Base-by-base conservation (phyloP, 306 rosid species). In the Canavalia gladiata region DNA sequence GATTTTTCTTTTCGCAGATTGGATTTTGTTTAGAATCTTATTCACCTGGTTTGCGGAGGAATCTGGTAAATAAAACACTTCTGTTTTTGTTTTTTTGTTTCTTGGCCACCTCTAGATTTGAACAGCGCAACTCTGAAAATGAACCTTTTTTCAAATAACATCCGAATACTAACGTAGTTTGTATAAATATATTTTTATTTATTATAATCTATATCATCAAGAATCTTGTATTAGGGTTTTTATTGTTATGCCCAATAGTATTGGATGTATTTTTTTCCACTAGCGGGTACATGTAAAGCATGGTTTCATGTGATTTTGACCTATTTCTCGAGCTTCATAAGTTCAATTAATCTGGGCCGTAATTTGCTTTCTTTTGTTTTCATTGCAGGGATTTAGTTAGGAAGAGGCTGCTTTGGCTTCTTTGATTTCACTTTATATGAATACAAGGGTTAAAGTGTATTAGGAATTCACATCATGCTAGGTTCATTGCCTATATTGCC, bases 401-500 rank as follows among this genome's bases (percentile, higher is more conserved):
- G 63, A 41, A 12, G 69, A 72, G 63, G 60, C 49, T 62, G 66
- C 29, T 54, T 83, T 73, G 62, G 46, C 35, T 57, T 72, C 66
- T 47, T 66, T 73, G 1, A 10, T 67, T 78, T 66, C 12, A 49
- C 33, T 49, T 65, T 78, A 28, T 55, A 50, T 50, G 83, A 72
- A 47, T 58, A 30, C 66, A 4, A 8, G 18, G 64, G 2, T 64
- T 76, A 12, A 59, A 75, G 63, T 39, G 34, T 78, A 54, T 57
- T 77, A 33, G 78, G 66, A 41, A 66, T 59, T 82, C 4, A 6
- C 77, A 46, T n/a, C 66, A 91, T 93, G 97, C 42, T 91, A 43
- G 87, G 97, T 83, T 81, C 94, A 65, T 84, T 89, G 56, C 91
- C 97, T 52, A 93, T 95, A 78, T 87, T 93, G 74, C 91, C 95